These are phyloP conservation scores for Phytophthora sansomeana DNA, from an alignment of 352 stramenopile species.

Conservation along the genomic window DNA sequence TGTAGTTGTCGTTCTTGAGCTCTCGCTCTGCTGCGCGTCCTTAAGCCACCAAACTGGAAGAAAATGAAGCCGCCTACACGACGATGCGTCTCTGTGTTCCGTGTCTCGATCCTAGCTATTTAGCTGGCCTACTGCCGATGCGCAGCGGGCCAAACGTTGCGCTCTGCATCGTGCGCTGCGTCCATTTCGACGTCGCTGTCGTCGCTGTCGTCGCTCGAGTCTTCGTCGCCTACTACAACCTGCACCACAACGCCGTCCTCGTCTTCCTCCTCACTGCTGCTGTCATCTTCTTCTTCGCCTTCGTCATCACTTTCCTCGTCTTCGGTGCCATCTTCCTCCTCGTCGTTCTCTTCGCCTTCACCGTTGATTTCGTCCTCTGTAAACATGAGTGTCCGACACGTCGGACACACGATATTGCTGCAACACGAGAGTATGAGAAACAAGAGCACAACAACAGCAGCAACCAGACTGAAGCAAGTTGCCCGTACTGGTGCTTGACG, in stretches of 20 bases:
- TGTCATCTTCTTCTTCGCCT: constrained; percentile 28
- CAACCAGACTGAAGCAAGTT: neutral
- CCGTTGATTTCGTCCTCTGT: constrained; percentile 43
- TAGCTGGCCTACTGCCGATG: constrained; percentile 20
- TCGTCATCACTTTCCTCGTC: constrained; percentile 21
- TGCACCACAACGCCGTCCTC: constrained; percentile 27
- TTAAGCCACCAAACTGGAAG: constrained; percentile 29
- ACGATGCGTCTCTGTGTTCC: neutral
- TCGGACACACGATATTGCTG: constrained; percentile 71
- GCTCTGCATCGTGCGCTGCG: constrained; percentile 31
- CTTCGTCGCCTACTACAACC: constrained; percentile 22
- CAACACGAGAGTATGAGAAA: neutral
- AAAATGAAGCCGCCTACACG: constrained; percentile 11
- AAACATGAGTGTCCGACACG: constrained; percentile 66
- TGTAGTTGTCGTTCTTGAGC: neutral
- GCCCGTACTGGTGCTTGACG: constrained; percentile 61
- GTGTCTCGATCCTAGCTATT: neutral
- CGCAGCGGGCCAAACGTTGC: constrained; percentile 31
- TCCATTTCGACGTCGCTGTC: constrained; percentile 30
- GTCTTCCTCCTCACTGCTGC: constrained; percentile 33
- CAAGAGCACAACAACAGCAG: neutral
- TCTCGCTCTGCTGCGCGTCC: neutral
- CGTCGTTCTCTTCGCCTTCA: constrained; percentile 16
- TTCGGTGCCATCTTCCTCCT: constrained; percentile 24
- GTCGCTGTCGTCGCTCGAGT: constrained; percentile 24